A percentile compares a stretch with the other conserved stretches of the same genome.
These are phyloP conservation scores for Blumeriella jaapii DNA, from an alignment of 2,329 filamentous ascomycete genomes.

Conservation along the genomic window DNA sequence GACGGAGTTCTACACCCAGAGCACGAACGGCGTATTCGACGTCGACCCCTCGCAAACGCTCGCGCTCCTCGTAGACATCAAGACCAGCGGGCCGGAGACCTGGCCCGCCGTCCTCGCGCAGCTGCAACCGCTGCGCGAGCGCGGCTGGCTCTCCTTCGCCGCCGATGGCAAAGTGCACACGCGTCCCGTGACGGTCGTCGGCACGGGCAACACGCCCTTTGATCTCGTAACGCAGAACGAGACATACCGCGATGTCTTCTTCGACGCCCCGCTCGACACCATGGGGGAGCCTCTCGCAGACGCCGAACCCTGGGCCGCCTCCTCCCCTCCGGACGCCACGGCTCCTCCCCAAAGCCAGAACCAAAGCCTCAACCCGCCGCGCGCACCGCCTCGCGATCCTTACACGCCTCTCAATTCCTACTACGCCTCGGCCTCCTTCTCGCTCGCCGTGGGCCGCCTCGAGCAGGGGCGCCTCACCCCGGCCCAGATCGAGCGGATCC, in stretches of 20 bases:
- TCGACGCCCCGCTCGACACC: slow-evolving; percentile 49
- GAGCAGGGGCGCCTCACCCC: slow-evolving; percentile 36
- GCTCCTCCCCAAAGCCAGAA: slow-evolving; percentile 19
- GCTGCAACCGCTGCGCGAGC: slow-evolving; percentile 45
- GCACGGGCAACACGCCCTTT: slow-evolving; percentile 53
- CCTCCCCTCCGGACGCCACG: not conserved
- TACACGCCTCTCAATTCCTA: slow-evolving; percentile 49
- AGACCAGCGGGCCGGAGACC: slow-evolving; percentile 41
- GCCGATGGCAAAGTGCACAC: slow-evolving; percentile 38
- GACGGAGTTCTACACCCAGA: slow-evolving; percentile 34
- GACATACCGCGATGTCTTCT: slow-evolving; percentile 50
- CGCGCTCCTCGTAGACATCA: slow-evolving; percentile 58
- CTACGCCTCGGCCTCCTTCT: slow-evolving; percentile 53
- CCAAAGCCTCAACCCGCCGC: slow-evolving; percentile 35
- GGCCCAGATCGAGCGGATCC: slow-evolving; percentile 33
- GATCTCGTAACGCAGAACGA: slow-evolving; percentile 39
- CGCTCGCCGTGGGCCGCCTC: slow-evolving; percentile 37
- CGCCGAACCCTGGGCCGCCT: not conserved
- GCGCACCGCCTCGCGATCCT: slow-evolving; percentile 23
- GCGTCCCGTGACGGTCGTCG: slow-evolving; percentile 56
- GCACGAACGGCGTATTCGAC: slow-evolving; percentile 44
- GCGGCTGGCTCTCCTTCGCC: slow-evolving; percentile 44
- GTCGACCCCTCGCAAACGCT: slow-evolving; percentile 41
- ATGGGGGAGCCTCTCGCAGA: slow-evolving; percentile 19
- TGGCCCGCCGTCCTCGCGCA: slow-evolving; percentile 42